Conservation (phyloP, 169 alveolate species). For the Toxoplasma gondii region DNA sequence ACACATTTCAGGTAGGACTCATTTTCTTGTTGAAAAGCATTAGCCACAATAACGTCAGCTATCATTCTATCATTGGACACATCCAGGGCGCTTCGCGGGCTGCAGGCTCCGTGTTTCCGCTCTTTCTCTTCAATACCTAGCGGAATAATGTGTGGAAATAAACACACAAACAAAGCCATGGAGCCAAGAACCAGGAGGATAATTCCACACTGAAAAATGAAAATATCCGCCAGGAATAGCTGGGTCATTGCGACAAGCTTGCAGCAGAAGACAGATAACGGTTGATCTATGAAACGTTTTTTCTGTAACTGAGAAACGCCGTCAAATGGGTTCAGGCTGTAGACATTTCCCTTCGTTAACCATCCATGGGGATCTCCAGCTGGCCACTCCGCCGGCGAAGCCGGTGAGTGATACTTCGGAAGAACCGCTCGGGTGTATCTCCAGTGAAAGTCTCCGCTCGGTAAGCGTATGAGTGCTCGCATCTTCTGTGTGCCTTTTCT, state of each 20-base stretch:
- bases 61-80: not conserved
- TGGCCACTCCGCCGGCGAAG: too few relatives aligned
- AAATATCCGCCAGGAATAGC: not conserved
- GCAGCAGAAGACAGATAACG: not conserved
- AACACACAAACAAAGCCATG: not conserved
- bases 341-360: too few relatives aligned
- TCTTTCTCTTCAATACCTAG: not conserved
- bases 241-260: not conserved
- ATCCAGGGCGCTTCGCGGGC: not conserved
- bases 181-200: conserved; percentile 28
- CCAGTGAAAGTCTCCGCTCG: too few relatives aligned
- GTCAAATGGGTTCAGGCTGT: too few relatives aligned
- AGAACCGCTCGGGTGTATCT: too few relatives aligned
- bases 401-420: too few relatives aligned
- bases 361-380: too few relatives aligned
- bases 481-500: too few relatives aligned
- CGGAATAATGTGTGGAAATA: not conserved
- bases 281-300: too few relatives aligned
- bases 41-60: not conserved
- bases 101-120: not conserved
- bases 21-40: not conserved
- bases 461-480: too few relatives aligned
- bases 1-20: not conserved
- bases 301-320: too few relatives aligned
- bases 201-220: not conserved